phyloP scores from a whole-genome alignment of 1,139 yeast species.

The Geotrichum carabidarum region DNA sequence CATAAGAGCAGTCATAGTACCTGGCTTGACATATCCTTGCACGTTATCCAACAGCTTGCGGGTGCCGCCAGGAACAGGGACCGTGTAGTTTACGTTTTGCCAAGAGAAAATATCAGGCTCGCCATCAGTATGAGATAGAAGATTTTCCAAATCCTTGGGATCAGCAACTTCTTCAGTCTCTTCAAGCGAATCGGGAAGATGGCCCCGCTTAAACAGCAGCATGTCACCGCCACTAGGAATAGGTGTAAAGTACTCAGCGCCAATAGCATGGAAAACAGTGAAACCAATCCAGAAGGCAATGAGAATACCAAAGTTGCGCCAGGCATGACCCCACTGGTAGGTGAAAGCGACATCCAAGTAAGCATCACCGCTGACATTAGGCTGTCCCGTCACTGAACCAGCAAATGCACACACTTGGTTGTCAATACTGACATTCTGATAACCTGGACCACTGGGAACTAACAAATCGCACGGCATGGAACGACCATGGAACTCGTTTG shows the following conservation, averaged over 20 bases:
- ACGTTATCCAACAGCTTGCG: slow-evolving; percentile 49
- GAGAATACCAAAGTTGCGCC: slow-evolving; percentile 41
- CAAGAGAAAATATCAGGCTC: slow-evolving; percentile 46
- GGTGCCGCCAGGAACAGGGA: slow-evolving; percentile 45
- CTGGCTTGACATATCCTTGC: slow-evolving; percentile 59
- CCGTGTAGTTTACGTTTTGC: slow-evolving; percentile 45
- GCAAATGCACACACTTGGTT: slow-evolving; percentile 43
- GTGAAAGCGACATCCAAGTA: slow-evolving; percentile 38
- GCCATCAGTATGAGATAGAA: slow-evolving; percentile 32
- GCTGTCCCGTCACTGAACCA: slow-evolving; percentile 41
- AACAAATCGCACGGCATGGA: slow-evolving; percentile 38
- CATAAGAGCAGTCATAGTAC: slow-evolving; percentile 56
- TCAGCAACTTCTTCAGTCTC: slow-evolving; percentile 45
- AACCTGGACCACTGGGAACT: slow-evolving; percentile 38
- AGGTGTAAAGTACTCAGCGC: slow-evolving; percentile 38
- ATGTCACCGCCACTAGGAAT: slow-evolving; percentile 40
- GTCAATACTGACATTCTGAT: slow-evolving; percentile 35
- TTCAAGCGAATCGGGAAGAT: slow-evolving; percentile 42
- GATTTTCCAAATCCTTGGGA: slow-evolving; percentile 39
- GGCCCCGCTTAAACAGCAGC: slow-evolving; percentile 42
- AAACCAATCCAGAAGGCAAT: slow-evolving; percentile 38
- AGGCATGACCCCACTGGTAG: slow-evolving; percentile 37
- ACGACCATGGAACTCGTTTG: slow-evolving; percentile 45
- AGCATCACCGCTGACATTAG: slow-evolving; percentile 42
- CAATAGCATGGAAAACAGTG: slow-evolving; percentile 33